Percentiles rank a stretch among this genome's conserved stretches.
These are phyloP conservation scores for Syzygium oleosum DNA, from an alignment of 345 rosid genomes.

Conservation along the genomic window DNA sequence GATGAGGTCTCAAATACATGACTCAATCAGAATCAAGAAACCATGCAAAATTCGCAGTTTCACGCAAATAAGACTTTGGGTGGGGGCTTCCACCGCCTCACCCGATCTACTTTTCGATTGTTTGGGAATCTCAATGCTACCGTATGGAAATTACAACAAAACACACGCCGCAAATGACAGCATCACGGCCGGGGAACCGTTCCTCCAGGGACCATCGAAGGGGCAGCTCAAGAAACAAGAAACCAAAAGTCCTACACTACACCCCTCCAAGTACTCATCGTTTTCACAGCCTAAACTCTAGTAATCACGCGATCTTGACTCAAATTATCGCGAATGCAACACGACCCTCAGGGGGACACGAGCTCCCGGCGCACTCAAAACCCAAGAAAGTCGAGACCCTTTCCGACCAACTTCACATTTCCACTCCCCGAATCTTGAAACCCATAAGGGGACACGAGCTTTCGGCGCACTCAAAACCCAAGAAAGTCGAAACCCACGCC, in stretches of 20 bases:
- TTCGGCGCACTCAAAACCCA: rapidly evolving
- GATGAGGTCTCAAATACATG: background rate
- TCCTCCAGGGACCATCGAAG: background rate
- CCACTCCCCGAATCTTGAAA: background rate
- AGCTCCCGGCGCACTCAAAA: background rate
- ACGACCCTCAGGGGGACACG: background rate
- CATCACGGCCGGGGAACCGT: background rate
- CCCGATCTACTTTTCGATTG: background rate
- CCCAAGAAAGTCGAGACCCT: background rate
- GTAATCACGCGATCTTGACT: background rate
- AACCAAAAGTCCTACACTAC: background rate
- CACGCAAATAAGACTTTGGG: background rate
- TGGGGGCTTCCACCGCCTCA: background rate
- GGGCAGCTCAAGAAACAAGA: background rate
- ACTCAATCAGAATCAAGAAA: background rate
- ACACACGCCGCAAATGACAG: background rate
- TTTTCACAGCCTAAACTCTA: background rate
- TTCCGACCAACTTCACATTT: background rate
- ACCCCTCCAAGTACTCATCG: background rate
- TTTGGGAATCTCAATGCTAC: background rate
- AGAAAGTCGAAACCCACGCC: background rate
- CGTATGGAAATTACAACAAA: background rate
- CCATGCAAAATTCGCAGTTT: background rate
- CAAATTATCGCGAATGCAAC: background rate
- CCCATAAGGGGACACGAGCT: background rate